phyloP scores from a whole-genome alignment of 208 protist species.

The Spironucleus salmonicida region DNA sequence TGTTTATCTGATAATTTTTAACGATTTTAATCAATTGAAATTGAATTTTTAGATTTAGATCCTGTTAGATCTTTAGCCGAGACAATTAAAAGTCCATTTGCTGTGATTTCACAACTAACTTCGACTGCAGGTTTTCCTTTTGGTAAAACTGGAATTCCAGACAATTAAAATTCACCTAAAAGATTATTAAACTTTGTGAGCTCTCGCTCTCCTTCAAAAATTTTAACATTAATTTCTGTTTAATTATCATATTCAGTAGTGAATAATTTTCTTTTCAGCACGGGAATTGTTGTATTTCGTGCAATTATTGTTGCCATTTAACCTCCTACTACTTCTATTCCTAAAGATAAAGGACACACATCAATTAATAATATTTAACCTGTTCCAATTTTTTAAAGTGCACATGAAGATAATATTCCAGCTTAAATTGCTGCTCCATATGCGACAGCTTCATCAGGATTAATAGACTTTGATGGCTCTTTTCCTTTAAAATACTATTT shows the following conservation, averaged over 20 bases:
- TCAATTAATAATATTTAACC: constrained; percentile 29
- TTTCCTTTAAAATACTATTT: constrained; percentile 31
- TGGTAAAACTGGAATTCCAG: constrained; percentile 18
- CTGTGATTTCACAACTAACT: constrained; percentile 33
- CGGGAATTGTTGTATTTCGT: constrained; percentile 31
- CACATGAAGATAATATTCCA: neutral
- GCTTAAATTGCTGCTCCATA: constrained; percentile 36
- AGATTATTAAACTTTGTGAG: constrained; percentile 27
- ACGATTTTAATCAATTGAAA: neutral
- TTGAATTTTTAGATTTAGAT: neutral
- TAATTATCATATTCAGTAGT: constrained; percentile 29
- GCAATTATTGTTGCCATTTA: constrained; percentile 30
- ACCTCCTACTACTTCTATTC: constrained; percentile 27
- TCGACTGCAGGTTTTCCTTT: constrained; percentile 30
- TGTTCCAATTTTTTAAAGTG: neutral
- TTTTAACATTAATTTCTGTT: neutral
- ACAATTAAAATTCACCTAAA: constrained; percentile 30
- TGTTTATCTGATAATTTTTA: neutral
- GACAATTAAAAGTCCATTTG: constrained; percentile 24
- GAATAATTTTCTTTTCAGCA: constrained; percentile 29
- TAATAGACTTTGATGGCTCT: constrained; percentile 26
- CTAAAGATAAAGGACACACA: constrained; percentile 31
- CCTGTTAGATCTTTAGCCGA: constrained; percentile 20
- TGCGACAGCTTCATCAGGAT: constrained; percentile 37
- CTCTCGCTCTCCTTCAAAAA: constrained; percentile 34